A percentile compares a stretch with the other conserved stretches of the same genome.
These are phyloP conservation scores for Cryptococcus neoformans DNA, from an alignment of 1,284 basidiomycete species.

Conservation along the genomic window DNA sequence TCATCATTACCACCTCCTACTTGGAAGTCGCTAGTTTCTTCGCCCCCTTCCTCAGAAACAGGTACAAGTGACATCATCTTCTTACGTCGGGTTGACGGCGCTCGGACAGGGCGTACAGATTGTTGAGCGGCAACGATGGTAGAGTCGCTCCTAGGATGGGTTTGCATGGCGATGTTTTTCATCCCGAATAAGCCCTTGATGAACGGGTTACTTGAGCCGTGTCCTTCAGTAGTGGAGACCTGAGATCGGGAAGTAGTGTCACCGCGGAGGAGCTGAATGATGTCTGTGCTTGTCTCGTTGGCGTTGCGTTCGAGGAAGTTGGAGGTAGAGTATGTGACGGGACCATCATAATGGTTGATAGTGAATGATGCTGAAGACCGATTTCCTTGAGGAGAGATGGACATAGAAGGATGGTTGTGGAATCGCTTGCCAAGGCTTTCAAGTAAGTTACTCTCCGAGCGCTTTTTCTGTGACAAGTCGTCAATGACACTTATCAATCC, in stretches of 20 bases:
- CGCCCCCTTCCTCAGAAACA: slow-evolving; percentile 57
- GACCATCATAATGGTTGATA: slow-evolving; percentile 85
- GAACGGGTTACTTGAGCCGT: slow-evolving; percentile 83
- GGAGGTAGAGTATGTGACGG: slow-evolving; percentile 87
- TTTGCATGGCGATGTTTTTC: slow-evolving; percentile 83
- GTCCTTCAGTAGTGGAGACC: slow-evolving; percentile 51
- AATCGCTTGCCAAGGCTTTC: slow-evolving; percentile 92
- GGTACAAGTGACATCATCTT: slow-evolving; percentile 55
- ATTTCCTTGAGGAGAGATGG: slow-evolving; percentile 71
- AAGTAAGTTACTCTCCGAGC: slow-evolving; percentile 90
- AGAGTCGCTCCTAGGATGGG: slow-evolving; percentile 86
- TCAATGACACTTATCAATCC: slow-evolving; percentile 97
- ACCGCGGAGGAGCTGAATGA: slow-evolving; percentile 82
- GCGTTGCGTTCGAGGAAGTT: slow-evolving; percentile 85
- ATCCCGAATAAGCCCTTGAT: slow-evolving; percentile 83
- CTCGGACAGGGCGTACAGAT: slow-evolving; percentile 85
- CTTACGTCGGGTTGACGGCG: slow-evolving; percentile 81
- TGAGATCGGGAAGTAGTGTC: slow-evolving; percentile 19
- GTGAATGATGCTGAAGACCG: slow-evolving; percentile 67
- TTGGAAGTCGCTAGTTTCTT: slow-evolving; percentile 54
- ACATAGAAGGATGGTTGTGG: slow-evolving; percentile 90
- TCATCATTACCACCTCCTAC: slow-evolving; percentile 43
- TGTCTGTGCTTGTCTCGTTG: slow-evolving; percentile 87
- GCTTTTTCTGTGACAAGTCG: slow-evolving; percentile 87
- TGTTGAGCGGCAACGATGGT: slow-evolving; percentile 94